Base-by-base conservation (phyloP, 2,329 filamentous ascomycete species). In the Ceratocystis variospora region DNA sequence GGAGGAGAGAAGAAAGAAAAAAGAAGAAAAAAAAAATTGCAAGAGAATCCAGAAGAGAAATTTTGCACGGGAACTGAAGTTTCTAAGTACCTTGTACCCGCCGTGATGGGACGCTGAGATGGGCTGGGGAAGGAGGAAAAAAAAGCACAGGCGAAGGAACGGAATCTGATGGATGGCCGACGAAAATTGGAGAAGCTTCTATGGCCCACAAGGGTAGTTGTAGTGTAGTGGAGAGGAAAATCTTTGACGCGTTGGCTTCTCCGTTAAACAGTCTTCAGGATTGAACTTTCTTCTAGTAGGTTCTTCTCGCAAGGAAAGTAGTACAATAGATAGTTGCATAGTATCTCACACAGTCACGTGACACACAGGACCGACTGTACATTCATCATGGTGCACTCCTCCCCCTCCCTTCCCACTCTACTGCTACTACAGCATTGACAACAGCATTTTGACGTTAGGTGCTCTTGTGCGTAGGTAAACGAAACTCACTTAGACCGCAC, bases 181-280 rank as follows among this genome's bases (percentile, higher is more conserved):
- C 64, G 64, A 67, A 68, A 68, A 63, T 69, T 70, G 69, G 69
- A 70, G 69, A 70, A 70, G 65, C 65, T 70, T 70, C 69, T 53
- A 70, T 41, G 65, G 65, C 62, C 66, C 68, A 65, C 31, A 41
- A 6, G 41, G 46, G 44, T 28, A 53, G 15, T 53, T 61, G 31
- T 15, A 7, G 37, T 41, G 37, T 15, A 7, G 37, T 41, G 37
- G 31, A 7, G n/a, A 41, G 57, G 57, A 25, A 44, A 41, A 44
- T 37, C 33, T 37, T 53, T 53, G 48, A 53, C 46, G 46, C 46
- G 46, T 48, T 28, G 25, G 46, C 48, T 25, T 53, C 15, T 19
- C 46, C 48, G 25, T 53, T 53, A 12, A 17, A 48, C 45, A n/a
- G 46, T n/a, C 19, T 48, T n/a, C 48, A 19, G 48, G n/a, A 19